Evolutionary conservation across 2,329 filamentous ascomycete genomes (phyloP), one percentile per base, ranked within the genome.

Genomic region (Teratosphaeria gauchensis): DNA sequence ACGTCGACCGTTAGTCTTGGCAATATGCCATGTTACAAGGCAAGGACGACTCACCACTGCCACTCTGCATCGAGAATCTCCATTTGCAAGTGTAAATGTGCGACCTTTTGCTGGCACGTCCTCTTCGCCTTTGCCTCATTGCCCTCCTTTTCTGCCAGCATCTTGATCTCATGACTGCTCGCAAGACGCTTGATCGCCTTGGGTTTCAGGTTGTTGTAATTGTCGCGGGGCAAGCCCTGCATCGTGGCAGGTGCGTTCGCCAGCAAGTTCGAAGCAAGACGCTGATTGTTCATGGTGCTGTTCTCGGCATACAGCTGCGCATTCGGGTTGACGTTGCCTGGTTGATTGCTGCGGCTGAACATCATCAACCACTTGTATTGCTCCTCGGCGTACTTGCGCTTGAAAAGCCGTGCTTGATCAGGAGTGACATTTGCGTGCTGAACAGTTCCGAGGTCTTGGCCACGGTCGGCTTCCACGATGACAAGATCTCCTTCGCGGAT

Each of bases 341-440:
- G 65, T 31, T 69, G 65, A 58, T 72, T 73, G 66, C 73, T 73
- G 54, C 64, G 63, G n/a, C 62, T 96, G 73, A 96, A 99, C 89
- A 97, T 94, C 88, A 97, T 96, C 56, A 99, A 81, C 90, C 92
- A 97, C 69, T 91, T 92, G 76, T 96, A 96, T 72, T 99, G 94
- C 71, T 97, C 91, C 71, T 96, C 90, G 1, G 89, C 89, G 65
- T 92, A 95, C 66, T 94, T 87, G 66, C 95, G 90, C 73, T 96
- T 96, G 64, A 91, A 77, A 54, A 94, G 88, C 69, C 94, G 92
- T 8, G 94, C 94, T 56, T 87, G 84, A 64, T 91, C 87, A 82
- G 91, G 91, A 62, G 90, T 89, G 46, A 97, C 85, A 66, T 95
- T 92, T 63, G 91, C 89, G 65, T 89, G 85, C 56, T 90, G 88